Percentiles rank a stretch among this genome's conserved stretches.
Conservation (phyloP, 306 rosid species). For the Dryas octopetala region DNA sequence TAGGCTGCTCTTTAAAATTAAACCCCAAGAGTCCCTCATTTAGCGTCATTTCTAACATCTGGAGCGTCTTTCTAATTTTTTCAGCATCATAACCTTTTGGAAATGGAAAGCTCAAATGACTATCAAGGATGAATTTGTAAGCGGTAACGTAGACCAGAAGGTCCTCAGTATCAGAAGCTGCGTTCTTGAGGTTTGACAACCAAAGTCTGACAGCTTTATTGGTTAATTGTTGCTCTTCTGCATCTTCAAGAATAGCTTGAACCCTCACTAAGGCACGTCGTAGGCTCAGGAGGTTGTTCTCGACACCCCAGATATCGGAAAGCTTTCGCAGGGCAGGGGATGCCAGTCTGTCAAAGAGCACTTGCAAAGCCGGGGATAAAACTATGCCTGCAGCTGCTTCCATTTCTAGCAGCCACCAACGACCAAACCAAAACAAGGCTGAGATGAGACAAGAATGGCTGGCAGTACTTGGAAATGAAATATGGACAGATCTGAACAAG, state of each 20-base stretch:
- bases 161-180: background rate
- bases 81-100: background rate
- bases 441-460: background rate
- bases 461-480: too few relatives aligned
- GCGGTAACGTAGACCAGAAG: background rate
- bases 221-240: slow-evolving; percentile 15
- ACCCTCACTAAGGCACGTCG: background rate
- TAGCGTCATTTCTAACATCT: background rate
- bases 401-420: background rate
- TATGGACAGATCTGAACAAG: too few relatives aligned
- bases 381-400: background rate
- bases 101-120: too few relatives aligned
- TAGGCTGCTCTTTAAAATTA: too few relatives aligned
- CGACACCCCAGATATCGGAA: background rate
- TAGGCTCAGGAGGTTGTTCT: background rate
- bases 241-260: slow-evolving; percentile 20
- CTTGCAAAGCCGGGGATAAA: slow-evolving; percentile 17
- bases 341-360: slow-evolving; percentile 13
- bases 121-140: background rate
- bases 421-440: background rate
- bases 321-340: background rate
- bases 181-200: background rate
- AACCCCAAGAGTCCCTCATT: too few relatives aligned
- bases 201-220: slow-evolving; percentile 1
- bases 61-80: background rate